A percentile compares a stretch with the other conserved stretches of the same genome.
Conservation (phyloP, 192 early-diverging fungal species). For the Rhizophagus clarus region DNA sequence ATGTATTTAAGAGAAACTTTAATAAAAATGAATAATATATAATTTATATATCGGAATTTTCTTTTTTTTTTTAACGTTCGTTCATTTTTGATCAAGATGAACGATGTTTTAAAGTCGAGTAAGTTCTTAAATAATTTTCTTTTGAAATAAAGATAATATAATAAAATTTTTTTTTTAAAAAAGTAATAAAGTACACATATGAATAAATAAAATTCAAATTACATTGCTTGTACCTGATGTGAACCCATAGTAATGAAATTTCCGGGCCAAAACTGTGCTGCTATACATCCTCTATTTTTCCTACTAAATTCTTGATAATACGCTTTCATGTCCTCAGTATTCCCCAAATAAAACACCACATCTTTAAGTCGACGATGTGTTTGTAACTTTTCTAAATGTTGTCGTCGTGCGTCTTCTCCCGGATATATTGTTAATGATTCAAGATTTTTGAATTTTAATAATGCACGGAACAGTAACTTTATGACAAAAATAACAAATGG, state of each 20-base stretch:
- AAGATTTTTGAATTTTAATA: slow-evolving; percentile 4
- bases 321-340: neutral
- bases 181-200: neutral
- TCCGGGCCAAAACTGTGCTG: slow-evolving; percentile 1
- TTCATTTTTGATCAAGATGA: too few species aligned
- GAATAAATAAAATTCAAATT: neutral
- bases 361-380: slow-evolving; percentile 16
- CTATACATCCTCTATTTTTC: neutral
- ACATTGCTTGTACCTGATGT: neutral
- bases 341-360: neutral
- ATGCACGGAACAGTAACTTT: neutral
- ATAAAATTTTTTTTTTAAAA: neutral
- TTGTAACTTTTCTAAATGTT: slow-evolving; percentile 17
- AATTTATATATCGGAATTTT: too few species aligned
- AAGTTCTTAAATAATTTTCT: too few species aligned
- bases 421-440: slow-evolving; percentile 11
- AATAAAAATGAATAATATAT: too few species aligned
- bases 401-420: neutral
- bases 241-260: slow-evolving; percentile 2
- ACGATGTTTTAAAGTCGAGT: too few species aligned
- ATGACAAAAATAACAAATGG: neutral
- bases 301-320: slow-evolving; percentile 2
- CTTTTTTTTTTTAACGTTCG: too few species aligned
- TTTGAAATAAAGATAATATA: too few species aligned
- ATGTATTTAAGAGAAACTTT: too few species aligned